These are phyloP conservation scores for Pontederia crassipes DNA, from an alignment of 176 grass and related monocot genomes.

Conservation along the genomic window DNA sequence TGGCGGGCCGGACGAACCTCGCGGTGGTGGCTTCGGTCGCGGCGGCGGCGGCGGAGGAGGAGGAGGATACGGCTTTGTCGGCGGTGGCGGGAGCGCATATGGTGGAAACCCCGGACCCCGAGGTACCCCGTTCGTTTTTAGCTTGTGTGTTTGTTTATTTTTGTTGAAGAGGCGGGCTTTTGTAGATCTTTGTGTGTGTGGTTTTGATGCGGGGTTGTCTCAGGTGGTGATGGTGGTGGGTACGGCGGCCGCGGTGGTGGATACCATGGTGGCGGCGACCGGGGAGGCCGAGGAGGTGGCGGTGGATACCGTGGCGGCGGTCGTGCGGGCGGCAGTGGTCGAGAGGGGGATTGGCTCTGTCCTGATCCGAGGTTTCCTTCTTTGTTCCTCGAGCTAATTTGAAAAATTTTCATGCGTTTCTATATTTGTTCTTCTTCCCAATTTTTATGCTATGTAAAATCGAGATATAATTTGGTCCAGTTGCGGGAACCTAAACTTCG, in stretches of 20 bases:
- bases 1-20: background rate
- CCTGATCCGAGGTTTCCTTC: slow-evolving; percentile 44
- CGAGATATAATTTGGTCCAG: slow-evolving; percentile 30
- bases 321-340: slow-evolving; percentile 24
- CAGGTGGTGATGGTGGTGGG: slow-evolving; percentile 13
- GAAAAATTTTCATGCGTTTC: background rate
- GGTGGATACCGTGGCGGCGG: background rate
- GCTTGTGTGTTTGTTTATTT: background rate
- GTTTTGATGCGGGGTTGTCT: background rate
- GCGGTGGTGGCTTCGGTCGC: background rate
- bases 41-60: background rate
- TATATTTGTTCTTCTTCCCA: background rate
- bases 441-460: background rate
- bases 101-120: background rate
- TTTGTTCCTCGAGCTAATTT: background rate
- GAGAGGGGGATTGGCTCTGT: slow-evolving; percentile 81
- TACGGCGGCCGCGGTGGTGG: slow-evolving; percentile 19
- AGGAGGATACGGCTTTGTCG: background rate
- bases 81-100: background rate
- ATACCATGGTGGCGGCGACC: slow-evolving; percentile 5
- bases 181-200: background rate
- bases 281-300: background rate
- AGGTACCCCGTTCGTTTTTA: background rate
- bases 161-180: background rate
- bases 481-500: slow-evolving; percentile 96